A percentile compares a stretch with the other conserved stretches of the same genome.
phyloP scores from a whole-genome alignment of 805 yeast genomes.

The Wickerhamiella sergipiensis region DNA sequence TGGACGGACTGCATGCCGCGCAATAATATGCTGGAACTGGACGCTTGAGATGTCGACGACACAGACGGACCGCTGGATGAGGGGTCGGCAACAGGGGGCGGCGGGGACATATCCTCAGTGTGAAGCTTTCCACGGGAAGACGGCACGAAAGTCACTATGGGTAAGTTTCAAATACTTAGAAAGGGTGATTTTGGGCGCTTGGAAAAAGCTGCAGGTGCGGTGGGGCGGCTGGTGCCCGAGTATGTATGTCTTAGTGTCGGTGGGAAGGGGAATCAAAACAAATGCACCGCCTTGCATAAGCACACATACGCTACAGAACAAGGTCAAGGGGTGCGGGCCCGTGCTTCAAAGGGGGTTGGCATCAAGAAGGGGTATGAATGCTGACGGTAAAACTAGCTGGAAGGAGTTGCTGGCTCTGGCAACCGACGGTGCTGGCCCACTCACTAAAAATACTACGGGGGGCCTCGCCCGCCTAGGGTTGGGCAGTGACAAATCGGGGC shows the following conservation, averaged over 20 bases:
- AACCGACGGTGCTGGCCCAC: too few relatives aligned
- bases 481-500: neutral
- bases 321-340: neutral
- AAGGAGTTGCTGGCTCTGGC: too few relatives aligned
- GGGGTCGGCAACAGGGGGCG: neutral
- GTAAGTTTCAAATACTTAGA: neutral
- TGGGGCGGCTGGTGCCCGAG: neutral
- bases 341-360: neutral
- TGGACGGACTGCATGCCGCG: constrained; percentile 10
- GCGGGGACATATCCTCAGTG: neutral
- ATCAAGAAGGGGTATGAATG: too few relatives aligned
- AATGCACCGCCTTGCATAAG: neutral
- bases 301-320: neutral
- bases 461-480: neutral
- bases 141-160: neutral
- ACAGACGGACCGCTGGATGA: neutral
- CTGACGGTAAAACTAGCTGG: too few relatives aligned
- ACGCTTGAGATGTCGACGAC: neutral
- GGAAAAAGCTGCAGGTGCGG: neutral
- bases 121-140: neutral
- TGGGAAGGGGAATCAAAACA: neutral
- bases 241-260: neutral
- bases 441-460: neutral
- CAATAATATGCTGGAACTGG: neutral
- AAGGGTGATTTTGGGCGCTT: neutral